These are phyloP conservation scores for Thermochaetoides dissita DNA, from an alignment of 2,329 filamentous ascomycete genomes.

Conservation along the genomic window DNA sequence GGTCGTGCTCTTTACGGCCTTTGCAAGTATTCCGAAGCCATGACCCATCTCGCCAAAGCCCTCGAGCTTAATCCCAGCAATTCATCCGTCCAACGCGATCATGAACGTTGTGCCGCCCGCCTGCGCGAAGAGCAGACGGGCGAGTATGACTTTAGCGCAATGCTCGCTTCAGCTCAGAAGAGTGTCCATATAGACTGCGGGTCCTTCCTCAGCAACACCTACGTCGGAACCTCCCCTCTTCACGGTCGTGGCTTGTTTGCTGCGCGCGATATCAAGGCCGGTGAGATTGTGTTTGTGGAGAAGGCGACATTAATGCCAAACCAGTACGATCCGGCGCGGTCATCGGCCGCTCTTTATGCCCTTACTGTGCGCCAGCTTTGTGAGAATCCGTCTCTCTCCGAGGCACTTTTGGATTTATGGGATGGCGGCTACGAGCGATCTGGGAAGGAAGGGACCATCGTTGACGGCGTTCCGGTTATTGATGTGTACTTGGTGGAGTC, in stretches of 20 bases:
- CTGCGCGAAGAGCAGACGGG: constrained; percentile 18
- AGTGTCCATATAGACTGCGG: constrained; percentile 20
- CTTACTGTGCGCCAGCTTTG: constrained; percentile 25
- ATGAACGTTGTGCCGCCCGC: constrained; percentile 15
- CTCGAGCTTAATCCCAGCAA: constrained; percentile 13
- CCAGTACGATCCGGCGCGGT: constrained; percentile 26
- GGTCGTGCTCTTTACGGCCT: constrained; percentile 23
- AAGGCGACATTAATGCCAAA: constrained; percentile 28
- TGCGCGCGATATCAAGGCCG: constrained; percentile 21
- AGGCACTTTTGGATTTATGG: constrained; percentile 21
- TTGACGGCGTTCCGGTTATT: constrained; percentile 23
- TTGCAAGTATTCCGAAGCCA: constrained; percentile 17
- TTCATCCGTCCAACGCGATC: constrained; percentile 13
- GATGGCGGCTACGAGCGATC: constrained; percentile 18
- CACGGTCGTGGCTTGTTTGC: constrained; percentile 31
- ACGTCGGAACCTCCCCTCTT: constrained; percentile 19
- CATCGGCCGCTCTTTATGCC: constrained; percentile 30
- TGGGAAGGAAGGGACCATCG: constrained; percentile 19
- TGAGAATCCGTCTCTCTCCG: constrained; percentile 25
- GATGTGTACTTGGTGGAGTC: constrained; percentile 27
- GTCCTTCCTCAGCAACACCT: constrained; percentile 22
- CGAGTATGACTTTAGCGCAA: constrained; percentile 18
- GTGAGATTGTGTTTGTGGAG: constrained; percentile 29
- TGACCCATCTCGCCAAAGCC: constrained; percentile 15
- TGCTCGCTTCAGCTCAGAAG: constrained; percentile 12